Conservation (phyloP, 768 basidiomycete genomes). For the Calocera viscosa region DNA sequence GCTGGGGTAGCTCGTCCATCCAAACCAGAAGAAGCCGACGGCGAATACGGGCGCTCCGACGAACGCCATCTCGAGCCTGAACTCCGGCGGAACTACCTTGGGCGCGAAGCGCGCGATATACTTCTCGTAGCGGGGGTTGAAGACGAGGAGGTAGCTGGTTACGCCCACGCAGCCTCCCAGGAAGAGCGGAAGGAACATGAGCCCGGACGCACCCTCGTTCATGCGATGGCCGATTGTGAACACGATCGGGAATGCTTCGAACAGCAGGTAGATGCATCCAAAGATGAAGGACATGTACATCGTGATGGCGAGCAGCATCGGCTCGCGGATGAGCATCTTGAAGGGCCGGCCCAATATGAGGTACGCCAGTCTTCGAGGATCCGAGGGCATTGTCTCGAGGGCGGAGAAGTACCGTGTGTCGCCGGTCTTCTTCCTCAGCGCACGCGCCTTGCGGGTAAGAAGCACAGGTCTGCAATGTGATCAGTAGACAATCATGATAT, state of each 20-base stretch:
- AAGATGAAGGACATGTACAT: slow-evolving; percentile 18
- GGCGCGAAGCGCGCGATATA: slow-evolving; percentile 11
- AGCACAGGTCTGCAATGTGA: slow-evolving; percentile 32
- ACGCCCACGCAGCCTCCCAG: slow-evolving; percentile 17
- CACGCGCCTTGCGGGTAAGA: slow-evolving; percentile 26
- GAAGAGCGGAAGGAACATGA: slow-evolving; percentile 23
- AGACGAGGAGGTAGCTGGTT: slow-evolving; percentile 11
- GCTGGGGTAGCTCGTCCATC: slow-evolving; percentile 16
- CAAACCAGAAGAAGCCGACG: slow-evolving; percentile 21
- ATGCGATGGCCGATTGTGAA: slow-evolving; percentile 22
- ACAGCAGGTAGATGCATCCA: slow-evolving; percentile 23
- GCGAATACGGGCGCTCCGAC: slow-evolving; percentile 16
- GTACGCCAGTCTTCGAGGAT: slow-evolving; percentile 25
- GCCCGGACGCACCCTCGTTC: slow-evolving; percentile 23
- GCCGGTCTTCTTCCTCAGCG: slow-evolving; percentile 27
- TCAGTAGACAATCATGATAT: background rate
- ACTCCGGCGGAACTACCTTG: slow-evolving; percentile 21
- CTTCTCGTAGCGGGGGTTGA: slow-evolving; percentile 20
- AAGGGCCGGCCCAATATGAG: slow-evolving; percentile 48
- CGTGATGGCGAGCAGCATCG: slow-evolving; percentile 22
- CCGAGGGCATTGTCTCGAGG: slow-evolving; percentile 20
- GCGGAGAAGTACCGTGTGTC: slow-evolving; percentile 27
- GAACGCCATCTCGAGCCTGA: slow-evolving; percentile 18
- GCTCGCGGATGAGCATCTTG: slow-evolving; percentile 22
- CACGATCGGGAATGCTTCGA: slow-evolving; percentile 27